Percentiles rank a stretch among this genome's conserved stretches.
These are phyloP conservation scores for Arthrocladium fulminans DNA, from an alignment of 2,329 filamentous ascomycete species.

Conservation along the genomic window DNA sequence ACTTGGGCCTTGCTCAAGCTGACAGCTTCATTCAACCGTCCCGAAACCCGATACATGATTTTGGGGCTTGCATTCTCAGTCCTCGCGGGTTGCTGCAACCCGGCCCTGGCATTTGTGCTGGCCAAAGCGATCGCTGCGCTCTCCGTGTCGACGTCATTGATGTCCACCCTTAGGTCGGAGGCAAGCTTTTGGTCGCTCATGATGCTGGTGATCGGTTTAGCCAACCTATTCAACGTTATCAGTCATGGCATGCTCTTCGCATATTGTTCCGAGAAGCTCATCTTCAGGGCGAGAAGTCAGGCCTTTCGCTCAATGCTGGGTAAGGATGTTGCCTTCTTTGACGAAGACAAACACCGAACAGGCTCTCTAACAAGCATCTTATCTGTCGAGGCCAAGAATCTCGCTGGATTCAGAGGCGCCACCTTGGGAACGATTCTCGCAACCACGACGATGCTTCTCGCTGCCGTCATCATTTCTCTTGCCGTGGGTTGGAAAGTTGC, in stretches of 20 bases:
- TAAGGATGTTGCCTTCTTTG: conserved; percentile 76
- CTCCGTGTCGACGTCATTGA: conserved; percentile 43
- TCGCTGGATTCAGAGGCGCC: conserved; percentile 78
- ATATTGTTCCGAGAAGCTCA: conserved; percentile 25
- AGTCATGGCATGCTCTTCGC: conserved; percentile 61
- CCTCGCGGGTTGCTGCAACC: conserved; percentile 63
- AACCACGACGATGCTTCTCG: too few relatives aligned
- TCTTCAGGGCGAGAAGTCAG: conserved; percentile 15
- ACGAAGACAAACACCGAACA: conserved; percentile 67
- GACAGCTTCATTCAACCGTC: conserved; percentile 63
- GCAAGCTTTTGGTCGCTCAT: conserved; percentile 64
- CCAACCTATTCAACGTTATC: conserved; percentile 55
- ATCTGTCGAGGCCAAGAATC: conserved; percentile 62
- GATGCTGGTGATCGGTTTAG: conserved; percentile 52
- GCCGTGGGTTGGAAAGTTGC: too few relatives aligned
- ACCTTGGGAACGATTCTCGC: conserved; percentile 79
- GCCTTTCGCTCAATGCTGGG: conserved; percentile 66
- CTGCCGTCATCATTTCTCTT: too few relatives aligned
- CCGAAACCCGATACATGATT: conserved; percentile 23
- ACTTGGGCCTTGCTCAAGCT: too few relatives aligned
- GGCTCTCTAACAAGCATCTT: conserved; percentile 56
- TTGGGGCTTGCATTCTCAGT: conserved; percentile 44
- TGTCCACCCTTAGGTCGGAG: conserved; percentile 47
- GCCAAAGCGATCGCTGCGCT: conserved; percentile 66
- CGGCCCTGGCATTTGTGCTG: conserved; percentile 62